phyloP scores from a whole-genome alignment of 192 early-diverging fungal genomes.

The Coemansia sp. region DNA sequence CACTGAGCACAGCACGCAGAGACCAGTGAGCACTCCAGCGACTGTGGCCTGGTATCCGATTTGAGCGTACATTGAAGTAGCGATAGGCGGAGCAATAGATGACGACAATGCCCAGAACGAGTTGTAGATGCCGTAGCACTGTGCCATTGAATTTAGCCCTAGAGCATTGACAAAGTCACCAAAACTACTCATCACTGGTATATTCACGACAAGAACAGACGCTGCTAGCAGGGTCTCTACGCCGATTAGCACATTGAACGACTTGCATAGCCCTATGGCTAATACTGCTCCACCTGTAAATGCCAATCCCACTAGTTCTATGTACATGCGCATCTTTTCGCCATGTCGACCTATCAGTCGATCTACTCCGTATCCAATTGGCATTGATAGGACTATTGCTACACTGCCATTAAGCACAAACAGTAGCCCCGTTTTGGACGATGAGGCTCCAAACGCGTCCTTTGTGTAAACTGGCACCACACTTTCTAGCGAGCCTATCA shows the following conservation, averaged over 20 bases:
- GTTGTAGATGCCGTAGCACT: conserved; percentile 47
- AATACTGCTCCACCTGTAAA: conserved; percentile 27
- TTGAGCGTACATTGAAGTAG: conserved; percentile 41
- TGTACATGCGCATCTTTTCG: conserved; percentile 29
- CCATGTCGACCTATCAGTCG: conserved; percentile 29
- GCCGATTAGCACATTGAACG: conserved; percentile 30
- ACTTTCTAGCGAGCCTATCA: conserved; percentile 37
- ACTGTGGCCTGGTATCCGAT: conserved; percentile 38
- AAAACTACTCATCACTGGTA: conserved; percentile 56
- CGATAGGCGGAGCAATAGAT: conserved; percentile 39
- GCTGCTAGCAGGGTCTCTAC: conserved; percentile 23
- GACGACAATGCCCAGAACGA: conserved; percentile 46
- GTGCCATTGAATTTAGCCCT: conserved; percentile 47
- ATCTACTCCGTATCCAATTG: conserved; percentile 30
- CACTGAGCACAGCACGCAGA: conserved; percentile 23
- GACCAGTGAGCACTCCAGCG: conserved; percentile 22
- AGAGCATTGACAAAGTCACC: conserved; percentile 53
- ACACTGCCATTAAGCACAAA: conserved; percentile 43
- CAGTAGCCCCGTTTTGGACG: conserved; percentile 35
- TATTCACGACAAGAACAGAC: conserved; percentile 29
- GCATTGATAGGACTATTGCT: conserved; percentile 32
- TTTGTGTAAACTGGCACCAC: conserved; percentile 36
- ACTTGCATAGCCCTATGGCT: conserved; percentile 34
- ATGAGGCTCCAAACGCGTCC: conserved; percentile 29
- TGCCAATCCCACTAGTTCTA: conserved; percentile 26